Percentiles rank a stretch among this genome's conserved stretches.
Conservation (phyloP, 768 basidiomycete species). For the Leccinum variicolor region DNA sequence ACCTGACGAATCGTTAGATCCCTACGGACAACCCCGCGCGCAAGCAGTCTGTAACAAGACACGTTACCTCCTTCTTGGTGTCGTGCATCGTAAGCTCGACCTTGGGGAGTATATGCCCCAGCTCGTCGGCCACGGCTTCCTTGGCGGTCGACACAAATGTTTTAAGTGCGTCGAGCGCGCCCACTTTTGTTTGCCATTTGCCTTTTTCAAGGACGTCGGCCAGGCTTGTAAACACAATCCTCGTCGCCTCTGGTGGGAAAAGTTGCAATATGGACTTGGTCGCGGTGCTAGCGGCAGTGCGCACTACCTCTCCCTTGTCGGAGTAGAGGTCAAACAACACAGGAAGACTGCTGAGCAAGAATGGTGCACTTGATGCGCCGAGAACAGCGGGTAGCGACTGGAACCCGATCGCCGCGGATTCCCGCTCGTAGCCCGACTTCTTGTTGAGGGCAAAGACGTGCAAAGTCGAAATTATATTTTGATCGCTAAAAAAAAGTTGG, state of each 20-base stretch:
- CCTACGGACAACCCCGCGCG: not conserved
- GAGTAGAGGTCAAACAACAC: conserved; percentile 79
- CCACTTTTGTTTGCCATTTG: conserved; percentile 96
- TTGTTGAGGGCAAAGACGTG: conserved; percentile 74
- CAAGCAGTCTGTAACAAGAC: conserved; percentile 13
- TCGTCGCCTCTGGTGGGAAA: conserved; percentile 78
- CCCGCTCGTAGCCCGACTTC: conserved; percentile 86
- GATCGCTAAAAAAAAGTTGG: conserved; percentile 43
- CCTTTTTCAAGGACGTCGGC: conserved; percentile 76
- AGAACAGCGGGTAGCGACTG: conserved; percentile 69
- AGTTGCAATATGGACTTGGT: conserved; percentile 82
- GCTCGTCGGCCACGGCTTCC: conserved; percentile 76
- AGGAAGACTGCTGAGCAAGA: conserved; percentile 75
- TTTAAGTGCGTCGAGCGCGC: conserved; percentile 83
- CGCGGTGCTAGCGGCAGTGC: conserved; percentile 73
- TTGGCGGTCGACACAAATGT: conserved; percentile 64
- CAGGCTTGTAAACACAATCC: conserved; percentile 62
- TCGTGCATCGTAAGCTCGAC: conserved; percentile 94
- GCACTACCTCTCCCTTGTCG: conserved; percentile 94
- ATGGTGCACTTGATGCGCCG: conserved; percentile 67
- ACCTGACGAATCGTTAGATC: conserved; percentile 49
- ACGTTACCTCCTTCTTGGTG: conserved; percentile 90
- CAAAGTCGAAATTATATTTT: conserved; percentile 58
- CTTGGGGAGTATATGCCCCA: conserved; percentile 78
- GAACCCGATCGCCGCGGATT: conserved; percentile 80